These are phyloP conservation scores for Brettanomyces naardenensis DNA, from an alignment of 805 yeast species.

Conservation along the genomic window DNA sequence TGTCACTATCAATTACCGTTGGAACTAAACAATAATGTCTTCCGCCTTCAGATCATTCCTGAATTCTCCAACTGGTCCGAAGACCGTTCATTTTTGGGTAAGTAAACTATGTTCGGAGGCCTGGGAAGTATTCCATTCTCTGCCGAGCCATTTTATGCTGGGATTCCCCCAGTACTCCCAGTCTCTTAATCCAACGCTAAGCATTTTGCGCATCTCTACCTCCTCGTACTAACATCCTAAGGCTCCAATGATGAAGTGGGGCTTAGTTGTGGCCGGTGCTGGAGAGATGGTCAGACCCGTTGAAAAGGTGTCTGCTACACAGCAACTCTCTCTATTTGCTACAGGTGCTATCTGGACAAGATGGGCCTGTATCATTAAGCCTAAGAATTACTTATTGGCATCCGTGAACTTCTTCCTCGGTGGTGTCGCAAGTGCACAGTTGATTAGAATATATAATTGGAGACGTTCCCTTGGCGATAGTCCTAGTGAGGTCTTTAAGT, in stretches of 20 bases:
- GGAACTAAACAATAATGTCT: slow-evolving; percentile 32
- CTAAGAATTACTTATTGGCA: slow-evolving; percentile 81
- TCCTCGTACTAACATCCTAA: slow-evolving; percentile 13
- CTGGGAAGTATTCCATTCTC: too few relatives aligned
- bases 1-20: too few relatives aligned
- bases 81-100: slow-evolving; percentile 97
- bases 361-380: slow-evolving; percentile 92
- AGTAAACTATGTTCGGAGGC: too few relatives aligned
- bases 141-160: too few relatives aligned
- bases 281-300: slow-evolving; percentile 86
- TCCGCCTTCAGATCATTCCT: slow-evolving; percentile 62
- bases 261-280: slow-evolving; percentile 85
- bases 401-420: slow-evolving; percentile 92
- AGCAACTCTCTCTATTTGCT: slow-evolving; percentile 75
- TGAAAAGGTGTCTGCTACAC: slow-evolving; percentile 84
- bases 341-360: slow-evolving; percentile 97
- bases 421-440: slow-evolving; percentile 80
- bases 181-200: too few relatives aligned
- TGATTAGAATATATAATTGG: slow-evolving; percentile 61
- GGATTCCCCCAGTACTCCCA: too few relatives aligned
- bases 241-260: slow-evolving; percentile 73
- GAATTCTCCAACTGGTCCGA: slow-evolving; percentile 90
- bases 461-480: slow-evolving; percentile 61
- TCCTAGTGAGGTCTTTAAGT: slow-evolving; percentile 44
- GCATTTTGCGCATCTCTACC: not conserved